Percentiles rank a stretch among this genome's conserved stretches.
These are phyloP conservation scores for Metschnikowia lochheadii DNA, from an alignment of 805 yeast genomes.

Conservation along the genomic window DNA sequence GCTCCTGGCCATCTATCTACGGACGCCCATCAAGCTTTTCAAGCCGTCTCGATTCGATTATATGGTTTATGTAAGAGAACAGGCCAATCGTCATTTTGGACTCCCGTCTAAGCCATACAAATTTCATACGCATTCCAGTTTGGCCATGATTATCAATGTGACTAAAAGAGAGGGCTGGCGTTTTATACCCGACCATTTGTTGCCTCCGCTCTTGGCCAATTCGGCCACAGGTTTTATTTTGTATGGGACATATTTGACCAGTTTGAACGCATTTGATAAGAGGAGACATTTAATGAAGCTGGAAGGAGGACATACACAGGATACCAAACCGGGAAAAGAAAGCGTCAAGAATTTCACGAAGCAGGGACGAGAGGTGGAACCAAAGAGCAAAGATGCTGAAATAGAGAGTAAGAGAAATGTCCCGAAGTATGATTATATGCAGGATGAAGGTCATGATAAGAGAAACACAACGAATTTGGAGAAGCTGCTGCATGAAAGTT, in stretches of 20 bases:
- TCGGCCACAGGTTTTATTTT: constrained; percentile 84
- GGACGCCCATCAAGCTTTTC: constrained; percentile 82
- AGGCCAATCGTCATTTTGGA: constrained; percentile 43
- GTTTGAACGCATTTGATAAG: constrained; percentile 34
- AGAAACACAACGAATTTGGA: no score
- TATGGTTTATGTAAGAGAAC: constrained; percentile 59
- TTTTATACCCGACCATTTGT: constrained; percentile 75
- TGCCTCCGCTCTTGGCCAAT: constrained; percentile 87
- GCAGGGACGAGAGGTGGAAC: no score
- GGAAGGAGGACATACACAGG: no score
- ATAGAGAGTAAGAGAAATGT: no score
- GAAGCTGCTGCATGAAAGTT: no score
- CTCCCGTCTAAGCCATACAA: constrained; percentile 47
- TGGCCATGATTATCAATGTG: constrained; percentile 71
- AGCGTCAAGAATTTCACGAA: no score
- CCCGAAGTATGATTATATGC: background rate
- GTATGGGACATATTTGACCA: constrained; percentile 73
- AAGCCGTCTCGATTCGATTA: constrained; percentile 90
- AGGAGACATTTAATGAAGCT: background rate
- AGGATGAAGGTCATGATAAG: background rate
- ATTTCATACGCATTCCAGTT: constrained; percentile 67
- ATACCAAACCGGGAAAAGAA: no score
- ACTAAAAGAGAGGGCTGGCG: constrained; percentile 78
- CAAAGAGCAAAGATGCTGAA: no score
- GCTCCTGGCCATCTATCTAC: constrained; percentile 67